These are phyloP conservation scores for Quercus berberidifolia DNA, from an alignment of 306 rosid genomes.

Conservation along the genomic window DNA sequence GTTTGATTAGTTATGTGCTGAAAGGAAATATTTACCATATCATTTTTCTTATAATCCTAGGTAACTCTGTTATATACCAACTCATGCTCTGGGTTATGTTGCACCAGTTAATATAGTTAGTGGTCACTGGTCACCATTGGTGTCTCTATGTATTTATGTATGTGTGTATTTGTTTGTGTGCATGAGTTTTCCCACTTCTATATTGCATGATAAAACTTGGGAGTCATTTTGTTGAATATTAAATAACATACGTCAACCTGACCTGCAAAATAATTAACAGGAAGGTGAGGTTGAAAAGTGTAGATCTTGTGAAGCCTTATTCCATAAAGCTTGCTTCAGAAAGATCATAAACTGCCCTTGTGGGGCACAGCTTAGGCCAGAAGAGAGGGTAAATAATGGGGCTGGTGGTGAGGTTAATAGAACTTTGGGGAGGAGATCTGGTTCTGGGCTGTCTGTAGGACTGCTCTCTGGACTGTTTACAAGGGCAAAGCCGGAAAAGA, in stretches of 20 bases:
- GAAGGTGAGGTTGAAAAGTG: constrained; percentile 76
- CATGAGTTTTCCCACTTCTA: neutral
- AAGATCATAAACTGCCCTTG: constrained; percentile 70
- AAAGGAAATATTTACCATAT: neutral
- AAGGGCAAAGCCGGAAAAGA: constrained; percentile 40
- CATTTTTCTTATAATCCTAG: neutral
- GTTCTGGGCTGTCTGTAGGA: constrained; percentile 44
- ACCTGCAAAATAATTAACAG: constrained; percentile 45
- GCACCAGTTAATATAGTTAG: neutral
- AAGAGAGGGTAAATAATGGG: constrained; percentile 31
- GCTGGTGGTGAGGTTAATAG: constrained; percentile 41
- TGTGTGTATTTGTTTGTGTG: too few species aligned
- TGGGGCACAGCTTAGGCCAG: constrained; percentile 47
- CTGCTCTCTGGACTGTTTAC: constrained; percentile 69
- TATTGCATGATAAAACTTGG: neutral
- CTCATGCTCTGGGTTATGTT: neutral
- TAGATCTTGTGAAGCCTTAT: constrained; percentile 59
- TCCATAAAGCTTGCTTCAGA: constrained; percentile 74
- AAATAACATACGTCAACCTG: constrained; percentile 7
- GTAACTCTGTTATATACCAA: neutral
- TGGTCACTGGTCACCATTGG: neutral
- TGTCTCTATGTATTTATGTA: neutral
- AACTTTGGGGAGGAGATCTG: constrained; percentile 47
- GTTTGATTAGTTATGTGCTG: neutral
- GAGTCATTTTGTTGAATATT: neutral